Evolutionary conservation across 1,284 basidiomycete species (phyloP).

Genomic region (Cronartium quercuum): DNA sequence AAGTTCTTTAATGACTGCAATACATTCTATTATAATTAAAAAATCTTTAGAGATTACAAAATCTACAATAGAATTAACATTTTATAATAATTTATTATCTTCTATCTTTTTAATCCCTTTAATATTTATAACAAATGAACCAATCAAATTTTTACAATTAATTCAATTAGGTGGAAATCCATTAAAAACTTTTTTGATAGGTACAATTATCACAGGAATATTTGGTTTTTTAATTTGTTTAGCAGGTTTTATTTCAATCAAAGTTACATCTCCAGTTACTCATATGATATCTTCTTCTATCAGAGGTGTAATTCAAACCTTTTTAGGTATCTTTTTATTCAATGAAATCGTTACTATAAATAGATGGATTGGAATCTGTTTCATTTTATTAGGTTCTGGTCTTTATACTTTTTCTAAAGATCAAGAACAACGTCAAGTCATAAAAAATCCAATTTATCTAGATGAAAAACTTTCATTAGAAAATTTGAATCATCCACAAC

Average conservation of each 20-base stretch:
- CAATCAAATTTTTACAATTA: conserved; percentile 51
- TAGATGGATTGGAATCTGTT: conserved; percentile 67
- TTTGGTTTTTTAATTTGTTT: conserved; percentile 67
- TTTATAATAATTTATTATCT: conserved; percentile 67
- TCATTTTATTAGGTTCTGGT: conserved; percentile 60
- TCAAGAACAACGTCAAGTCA: conserved; percentile 45
- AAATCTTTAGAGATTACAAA: conserved; percentile 62
- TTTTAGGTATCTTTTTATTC: conserved; percentile 71
- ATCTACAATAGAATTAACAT: conserved; percentile 64
- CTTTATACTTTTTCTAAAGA: conserved; percentile 14
- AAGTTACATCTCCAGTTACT: conserved; percentile 64
- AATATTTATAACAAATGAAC: conserved; percentile 59
- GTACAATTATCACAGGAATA: conserved; percentile 61
- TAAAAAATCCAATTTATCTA: background rate
- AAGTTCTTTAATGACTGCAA: conserved; percentile 64
- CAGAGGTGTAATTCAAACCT: conserved; percentile 68
- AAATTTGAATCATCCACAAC: too few relatives aligned
- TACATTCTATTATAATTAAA: conserved; percentile 68
- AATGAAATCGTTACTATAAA: conserved; percentile 65
- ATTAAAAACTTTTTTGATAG: conserved; percentile 57
- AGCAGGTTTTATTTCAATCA: conserved; percentile 64
- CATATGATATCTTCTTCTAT: conserved; percentile 71
- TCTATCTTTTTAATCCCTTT: conserved; percentile 61
- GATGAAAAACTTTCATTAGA: too few relatives aligned
- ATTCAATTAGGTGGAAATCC: conserved; percentile 38